Conservation (phyloP, 495 filamentous ascomycete genomes). For the Penicillium pulvis region DNA sequence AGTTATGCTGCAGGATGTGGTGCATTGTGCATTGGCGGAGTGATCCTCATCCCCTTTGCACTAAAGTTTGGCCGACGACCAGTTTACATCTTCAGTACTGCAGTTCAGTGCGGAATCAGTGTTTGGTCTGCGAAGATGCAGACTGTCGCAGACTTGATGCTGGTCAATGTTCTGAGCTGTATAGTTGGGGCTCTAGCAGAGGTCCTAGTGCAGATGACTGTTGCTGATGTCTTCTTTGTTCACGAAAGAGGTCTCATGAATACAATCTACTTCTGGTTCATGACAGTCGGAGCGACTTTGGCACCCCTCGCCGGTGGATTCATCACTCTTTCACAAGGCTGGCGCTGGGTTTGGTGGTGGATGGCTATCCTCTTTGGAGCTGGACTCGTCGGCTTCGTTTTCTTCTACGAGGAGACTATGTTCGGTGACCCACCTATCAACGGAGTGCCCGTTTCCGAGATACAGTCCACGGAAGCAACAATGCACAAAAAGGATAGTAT, state of each 20-base stretch:
- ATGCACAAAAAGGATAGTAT: constrained; percentile 7
- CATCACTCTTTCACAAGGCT: constrained; percentile 45
- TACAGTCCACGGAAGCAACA: not conserved
- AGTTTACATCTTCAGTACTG: constrained; percentile 43
- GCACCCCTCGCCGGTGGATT: constrained; percentile 46
- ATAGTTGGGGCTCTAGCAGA: constrained; percentile 43
- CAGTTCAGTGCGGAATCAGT: constrained; percentile 34
- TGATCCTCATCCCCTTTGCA: constrained; percentile 48
- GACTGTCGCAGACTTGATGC: constrained; percentile 40
- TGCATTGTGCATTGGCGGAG: constrained; percentile 37
- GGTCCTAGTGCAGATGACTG: constrained; percentile 47
- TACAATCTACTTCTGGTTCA: constrained; percentile 38
- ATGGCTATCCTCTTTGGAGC: constrained; percentile 44
- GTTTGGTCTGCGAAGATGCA: constrained; percentile 44
- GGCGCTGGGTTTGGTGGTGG: constrained; percentile 57
- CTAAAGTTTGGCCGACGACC: constrained; percentile 47
- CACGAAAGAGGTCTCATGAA: constrained; percentile 49
- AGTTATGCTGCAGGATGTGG: constrained; percentile 42
- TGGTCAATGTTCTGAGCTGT: constrained; percentile 37
- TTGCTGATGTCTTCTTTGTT: constrained; percentile 51
- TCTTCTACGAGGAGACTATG: constrained; percentile 26
- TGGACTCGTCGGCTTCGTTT: constrained; percentile 17
- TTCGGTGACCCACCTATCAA: constrained; percentile 12
- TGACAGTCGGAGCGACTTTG: constrained; percentile 34
- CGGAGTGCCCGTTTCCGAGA: constrained; percentile 7